Evolutionary conservation across 108 stramenopile species (phyloP).

Genomic region (Fragilaria radians): DNA sequence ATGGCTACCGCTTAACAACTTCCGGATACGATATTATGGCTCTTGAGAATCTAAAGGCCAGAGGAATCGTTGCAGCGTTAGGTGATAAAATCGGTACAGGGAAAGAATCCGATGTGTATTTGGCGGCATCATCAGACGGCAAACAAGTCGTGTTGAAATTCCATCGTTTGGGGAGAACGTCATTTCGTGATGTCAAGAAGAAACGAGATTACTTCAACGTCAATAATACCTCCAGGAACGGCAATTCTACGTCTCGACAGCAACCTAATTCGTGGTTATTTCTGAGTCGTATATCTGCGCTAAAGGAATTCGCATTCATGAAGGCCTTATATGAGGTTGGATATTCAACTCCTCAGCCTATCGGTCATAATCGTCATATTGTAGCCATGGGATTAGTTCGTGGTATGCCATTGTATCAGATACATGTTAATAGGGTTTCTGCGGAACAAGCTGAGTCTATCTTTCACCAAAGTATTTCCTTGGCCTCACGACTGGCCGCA

Average conservation of each 20-base stretch:
- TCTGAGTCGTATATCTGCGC: conserved; percentile 87
- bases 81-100: conserved; percentile 98
- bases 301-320: conserved; percentile 98
- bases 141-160: conserved; percentile 92
- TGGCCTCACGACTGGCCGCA: conserved; percentile 70
- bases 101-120: conserved; percentile 89
- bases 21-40: conserved; percentile 97
- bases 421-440: conserved; percentile 63
- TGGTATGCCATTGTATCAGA: conserved; percentile 90
- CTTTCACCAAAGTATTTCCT: conserved; percentile 65
- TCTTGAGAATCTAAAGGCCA: conserved; percentile 67
- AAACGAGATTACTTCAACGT: conserved; percentile 96
- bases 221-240: conserved; percentile 38
- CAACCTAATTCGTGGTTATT: conserved; percentile 92
- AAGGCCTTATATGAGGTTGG: conserved; percentile 87
- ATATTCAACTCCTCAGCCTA: conserved; percentile 91
- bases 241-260: conserved; percentile 21
- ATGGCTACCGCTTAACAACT: conserved; percentile 95
- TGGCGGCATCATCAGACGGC: conserved; percentile 65
- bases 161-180: conserved; percentile 97
- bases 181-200: conserved; percentile 93
- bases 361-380: conserved; percentile 92
- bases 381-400: conserved; percentile 86
- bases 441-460: conserved; percentile 87
- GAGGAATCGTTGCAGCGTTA: conserved; percentile 78